Evolutionary conservation across 2,329 filamentous ascomycete species (phyloP).

Genomic region (Fusarium sterilihyphosum): DNA sequence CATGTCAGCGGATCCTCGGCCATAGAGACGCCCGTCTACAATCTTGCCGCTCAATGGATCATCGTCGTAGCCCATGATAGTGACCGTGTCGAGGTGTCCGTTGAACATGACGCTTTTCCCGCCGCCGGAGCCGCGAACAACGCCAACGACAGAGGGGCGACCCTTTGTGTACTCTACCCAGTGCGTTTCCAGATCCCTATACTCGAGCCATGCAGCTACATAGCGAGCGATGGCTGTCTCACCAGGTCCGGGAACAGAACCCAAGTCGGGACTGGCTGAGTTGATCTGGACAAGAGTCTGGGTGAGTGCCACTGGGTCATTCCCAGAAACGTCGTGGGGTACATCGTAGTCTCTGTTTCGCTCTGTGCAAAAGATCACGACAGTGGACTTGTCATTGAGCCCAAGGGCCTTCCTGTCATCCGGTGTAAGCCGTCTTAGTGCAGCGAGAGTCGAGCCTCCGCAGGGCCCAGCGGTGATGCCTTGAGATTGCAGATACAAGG

Average conservation of each 20-base stretch:
- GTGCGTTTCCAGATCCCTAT: slow-evolving; percentile 61
- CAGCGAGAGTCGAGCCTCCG: slow-evolving; percentile 67
- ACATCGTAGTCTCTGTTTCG: slow-evolving; percentile 63
- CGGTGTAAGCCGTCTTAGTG: slow-evolving; percentile 59
- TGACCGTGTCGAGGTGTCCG: slow-evolving; percentile 64
- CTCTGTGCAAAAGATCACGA: slow-evolving; percentile 72
- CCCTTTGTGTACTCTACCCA: slow-evolving; percentile 58
- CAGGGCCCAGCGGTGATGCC: slow-evolving; percentile 69
- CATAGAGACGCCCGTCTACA: slow-evolving; percentile 53
- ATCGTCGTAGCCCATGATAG: slow-evolving; percentile 55
- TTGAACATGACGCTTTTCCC: slow-evolving; percentile 63
- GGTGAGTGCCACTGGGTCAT: slow-evolving; percentile 55
- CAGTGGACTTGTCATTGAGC: slow-evolving; percentile 60
- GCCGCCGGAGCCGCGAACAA: slow-evolving; percentile 56
- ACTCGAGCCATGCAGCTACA: slow-evolving; percentile 59
- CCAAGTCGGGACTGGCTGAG: slow-evolving; percentile 58
- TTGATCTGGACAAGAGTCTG: slow-evolving; percentile 59
- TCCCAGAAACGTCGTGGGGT: slow-evolving; percentile 53
- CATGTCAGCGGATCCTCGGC: slow-evolving; percentile 62
- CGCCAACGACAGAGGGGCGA: slow-evolving; percentile 61
- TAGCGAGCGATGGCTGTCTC: slow-evolving; percentile 59
- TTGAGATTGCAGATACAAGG: slow-evolving; percentile 60
- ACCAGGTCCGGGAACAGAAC: slow-evolving; percentile 54
- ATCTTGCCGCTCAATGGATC: slow-evolving; percentile 57
- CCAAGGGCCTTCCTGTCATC: slow-evolving; percentile 49